Conservation (phyloP, 1,284 basidiomycete species). For the Trametes pubescens region DNA sequence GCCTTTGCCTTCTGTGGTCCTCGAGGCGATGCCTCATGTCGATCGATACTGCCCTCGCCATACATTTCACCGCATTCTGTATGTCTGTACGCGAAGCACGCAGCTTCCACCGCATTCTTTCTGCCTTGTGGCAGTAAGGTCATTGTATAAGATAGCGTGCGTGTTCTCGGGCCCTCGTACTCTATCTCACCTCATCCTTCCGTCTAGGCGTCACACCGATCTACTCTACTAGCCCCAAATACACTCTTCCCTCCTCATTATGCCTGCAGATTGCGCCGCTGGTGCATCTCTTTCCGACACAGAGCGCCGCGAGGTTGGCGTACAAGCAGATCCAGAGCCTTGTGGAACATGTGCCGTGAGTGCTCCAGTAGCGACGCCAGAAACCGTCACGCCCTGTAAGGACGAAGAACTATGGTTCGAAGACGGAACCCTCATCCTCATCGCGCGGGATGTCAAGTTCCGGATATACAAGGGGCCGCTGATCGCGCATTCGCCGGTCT, state of each 20-base stretch:
- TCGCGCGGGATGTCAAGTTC: constrained; percentile 29
- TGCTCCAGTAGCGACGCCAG: background rate
- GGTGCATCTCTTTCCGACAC: background rate
- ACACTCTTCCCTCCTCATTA: background rate
- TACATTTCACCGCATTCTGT: background rate
- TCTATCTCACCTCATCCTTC: no score
- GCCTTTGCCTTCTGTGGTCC: background rate
- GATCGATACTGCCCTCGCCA: background rate
- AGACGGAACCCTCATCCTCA: constrained; percentile 37
- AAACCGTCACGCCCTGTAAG: background rate
- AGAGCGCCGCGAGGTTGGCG: background rate
- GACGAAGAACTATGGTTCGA: constrained; percentile 32
- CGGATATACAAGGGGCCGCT: constrained; percentile 33
- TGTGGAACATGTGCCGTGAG: background rate
- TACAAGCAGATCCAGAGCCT: background rate
- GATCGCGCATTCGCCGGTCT: constrained; percentile 29
- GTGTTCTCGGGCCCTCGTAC: background rate
- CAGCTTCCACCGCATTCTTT: background rate
- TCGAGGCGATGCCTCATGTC: constrained; percentile 7
- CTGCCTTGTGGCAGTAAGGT: background rate
- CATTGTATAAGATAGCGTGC: background rate
- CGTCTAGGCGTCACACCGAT: no score
- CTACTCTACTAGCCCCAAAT: background rate
- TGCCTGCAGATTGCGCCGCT: background rate
- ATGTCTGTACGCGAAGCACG: background rate